Evolutionary conservation across 108 stramenopile species (phyloP).

Genomic region (Cyclotella kingstonii): DNA sequence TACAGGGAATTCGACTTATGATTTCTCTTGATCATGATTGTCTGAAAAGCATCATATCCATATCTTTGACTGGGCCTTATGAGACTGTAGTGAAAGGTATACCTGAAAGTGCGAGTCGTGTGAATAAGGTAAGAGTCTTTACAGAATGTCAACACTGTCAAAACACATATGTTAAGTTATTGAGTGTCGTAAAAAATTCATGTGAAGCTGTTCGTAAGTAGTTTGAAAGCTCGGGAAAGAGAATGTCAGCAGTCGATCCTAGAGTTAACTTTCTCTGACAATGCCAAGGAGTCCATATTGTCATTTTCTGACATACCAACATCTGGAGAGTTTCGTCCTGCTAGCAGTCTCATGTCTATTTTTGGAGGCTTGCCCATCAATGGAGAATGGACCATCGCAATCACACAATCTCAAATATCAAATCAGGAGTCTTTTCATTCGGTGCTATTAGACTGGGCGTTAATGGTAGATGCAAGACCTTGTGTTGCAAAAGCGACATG

Average conservation of each 20-base stretch:
- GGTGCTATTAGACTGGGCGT: slow-evolving; percentile 22
- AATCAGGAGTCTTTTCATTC: neutral
- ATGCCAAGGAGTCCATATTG: slow-evolving; percentile 21
- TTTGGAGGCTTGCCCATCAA: slow-evolving; percentile 21
- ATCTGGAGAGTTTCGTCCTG: slow-evolving; percentile 31
- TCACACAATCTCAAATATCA: neutral
- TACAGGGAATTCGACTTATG: slow-evolving; percentile 17
- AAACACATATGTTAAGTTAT: neutral
- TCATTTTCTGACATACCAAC: slow-evolving; percentile 18
- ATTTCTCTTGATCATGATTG: slow-evolving; percentile 19
- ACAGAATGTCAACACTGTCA: neutral
- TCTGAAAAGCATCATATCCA: slow-evolving; percentile 13
- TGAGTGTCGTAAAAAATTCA: neutral
- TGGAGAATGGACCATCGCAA: slow-evolving; percentile 29
- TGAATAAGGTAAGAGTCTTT: slow-evolving; percentile 18
- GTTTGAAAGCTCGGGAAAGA: slow-evolving; percentile 4
- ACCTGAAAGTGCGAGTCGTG: slow-evolving; percentile 4
- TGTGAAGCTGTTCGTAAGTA: slow-evolving; percentile 23
- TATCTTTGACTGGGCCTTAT: slow-evolving; percentile 24
- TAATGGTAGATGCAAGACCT: slow-evolving; percentile 16
- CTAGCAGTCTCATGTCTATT: slow-evolving; percentile 11
- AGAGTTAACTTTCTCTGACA: slow-evolving; percentile 21
- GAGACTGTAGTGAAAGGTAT: neutral
- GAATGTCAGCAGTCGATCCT: slow-evolving; percentile 13
- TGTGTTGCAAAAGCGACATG: slow-evolving; percentile 22